Percentiles rank a stretch among this genome's conserved stretches.
Conservation (phyloP, 2,329 filamentous ascomycete genomes). For the Shiraia sp. region DNA sequence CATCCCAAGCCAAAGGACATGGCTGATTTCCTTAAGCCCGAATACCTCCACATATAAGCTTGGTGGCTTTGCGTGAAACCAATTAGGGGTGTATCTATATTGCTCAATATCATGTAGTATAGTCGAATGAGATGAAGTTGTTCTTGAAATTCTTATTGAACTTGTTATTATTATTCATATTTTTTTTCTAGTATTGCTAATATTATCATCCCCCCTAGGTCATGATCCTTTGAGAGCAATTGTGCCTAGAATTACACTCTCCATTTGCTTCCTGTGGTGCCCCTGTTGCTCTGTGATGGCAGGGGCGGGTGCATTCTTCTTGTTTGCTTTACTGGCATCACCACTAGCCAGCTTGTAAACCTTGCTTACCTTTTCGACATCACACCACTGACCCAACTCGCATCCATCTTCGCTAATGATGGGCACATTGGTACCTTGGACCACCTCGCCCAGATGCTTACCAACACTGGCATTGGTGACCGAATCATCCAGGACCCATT, state of each 20-base stretch:
- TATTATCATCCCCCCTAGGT: too few species aligned
- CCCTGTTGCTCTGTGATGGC: conserved; percentile 40
- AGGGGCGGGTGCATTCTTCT: conserved; percentile 38
- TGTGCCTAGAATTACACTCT: conserved; percentile 70
- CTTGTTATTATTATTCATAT: too few species aligned
- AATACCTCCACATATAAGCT: conserved; percentile 74
- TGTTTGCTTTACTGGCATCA: conserved; percentile 47
- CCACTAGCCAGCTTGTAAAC: conserved; percentile 77
- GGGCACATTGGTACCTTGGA: conserved; percentile 29
- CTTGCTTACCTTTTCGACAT: conserved; percentile 71
- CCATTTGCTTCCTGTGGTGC: conserved; percentile 60
- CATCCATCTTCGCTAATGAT: conserved; percentile 19
- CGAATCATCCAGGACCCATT: conserved; percentile 6
- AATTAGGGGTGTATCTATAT: conserved; percentile 35
- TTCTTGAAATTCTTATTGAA: too few species aligned
- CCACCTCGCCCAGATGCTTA: conserved; percentile 26
- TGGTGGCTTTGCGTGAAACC: conserved; percentile 13
- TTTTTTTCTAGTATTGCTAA: too few species aligned
- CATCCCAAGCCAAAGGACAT: conserved; percentile 85
- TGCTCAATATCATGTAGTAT: conserved; percentile 38
- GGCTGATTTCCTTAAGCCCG: conserved; percentile 91
- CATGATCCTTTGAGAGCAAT: conserved; percentile 73
- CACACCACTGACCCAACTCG: conserved; percentile 56
- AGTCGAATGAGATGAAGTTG: conserved; percentile 29
- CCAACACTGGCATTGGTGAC: conserved; percentile 31